Evolutionary conservation across 768 basidiomycete genomes (phyloP).

Genomic region (Tubosaeta sp.): DNA sequence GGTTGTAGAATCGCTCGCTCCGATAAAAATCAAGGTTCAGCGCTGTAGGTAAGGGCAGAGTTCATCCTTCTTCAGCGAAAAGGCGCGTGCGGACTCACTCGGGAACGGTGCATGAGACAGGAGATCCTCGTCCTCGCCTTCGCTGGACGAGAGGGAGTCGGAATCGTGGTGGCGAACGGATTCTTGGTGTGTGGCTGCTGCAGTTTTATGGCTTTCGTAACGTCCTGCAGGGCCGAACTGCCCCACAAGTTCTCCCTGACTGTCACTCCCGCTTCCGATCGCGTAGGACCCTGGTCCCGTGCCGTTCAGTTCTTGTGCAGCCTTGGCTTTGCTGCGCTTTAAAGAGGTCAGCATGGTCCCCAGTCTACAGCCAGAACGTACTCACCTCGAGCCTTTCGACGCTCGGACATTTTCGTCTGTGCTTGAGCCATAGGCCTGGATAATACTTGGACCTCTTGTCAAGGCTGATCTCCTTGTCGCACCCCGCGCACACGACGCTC

Average conservation of each 20-base stretch:
- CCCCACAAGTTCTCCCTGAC: conserved; percentile 1
- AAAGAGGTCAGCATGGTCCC: conserved; percentile 10
- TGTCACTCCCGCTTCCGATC: neutral
- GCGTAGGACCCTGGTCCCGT: conserved; percentile 1
- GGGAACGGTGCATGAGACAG: conserved; percentile 19
- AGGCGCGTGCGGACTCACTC: conserved; percentile 16
- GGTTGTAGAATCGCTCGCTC: neutral
- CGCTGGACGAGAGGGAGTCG: conserved; percentile 7
- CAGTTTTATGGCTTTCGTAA: neutral
- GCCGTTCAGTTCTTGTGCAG: neutral
- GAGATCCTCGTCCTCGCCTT: conserved; percentile 13
- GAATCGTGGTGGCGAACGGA: neutral
- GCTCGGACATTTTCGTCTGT: conserved; percentile 26
- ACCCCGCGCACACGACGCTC: conserved; percentile 29
- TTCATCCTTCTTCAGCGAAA: conserved; percentile 1
- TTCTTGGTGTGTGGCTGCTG: neutral
- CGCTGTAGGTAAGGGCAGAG: conserved; percentile 8
- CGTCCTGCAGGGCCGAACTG: neutral
- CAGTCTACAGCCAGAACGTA: neutral
- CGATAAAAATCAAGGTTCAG: conserved; percentile 20
- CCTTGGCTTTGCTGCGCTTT: conserved; percentile 14
- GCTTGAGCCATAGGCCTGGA: conserved; percentile 34
- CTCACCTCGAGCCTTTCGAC: conserved; percentile 27
- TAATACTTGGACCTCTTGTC: conserved; percentile 34
- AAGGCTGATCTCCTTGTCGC: conserved; percentile 29